Base-by-base conservation (phyloP, 805 yeast genomes). In the Kazachstania kunashirensis region DNA sequence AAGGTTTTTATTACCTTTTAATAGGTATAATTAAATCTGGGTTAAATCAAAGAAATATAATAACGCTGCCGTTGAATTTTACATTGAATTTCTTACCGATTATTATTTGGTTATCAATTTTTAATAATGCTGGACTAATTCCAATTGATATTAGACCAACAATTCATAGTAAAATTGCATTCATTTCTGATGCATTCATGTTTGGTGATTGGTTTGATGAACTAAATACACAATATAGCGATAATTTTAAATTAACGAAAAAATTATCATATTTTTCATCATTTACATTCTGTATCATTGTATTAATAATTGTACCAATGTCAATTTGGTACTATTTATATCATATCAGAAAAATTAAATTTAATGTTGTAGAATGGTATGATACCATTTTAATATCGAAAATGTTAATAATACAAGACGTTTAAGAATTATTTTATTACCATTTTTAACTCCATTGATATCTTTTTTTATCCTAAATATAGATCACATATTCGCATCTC, bases 71-170 rank as follows among this genome's bases (percentile, higher is more conserved):
- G 1, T 36, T 70, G 27, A 70, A 67, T 43, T 76, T 76, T 41
- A 42, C 55, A 29, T 41, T 66, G 31, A 74, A 73, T 50, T 77
- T 77, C 52, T 52, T 65, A 2, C 76, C 75, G 0, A 68, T 77
- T 3, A 59, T 71, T 26, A 46, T 67, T 15, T 77, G 83, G 83
- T 56, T 77, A 29, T 38, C 55, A 27, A 67, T 74, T 16, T 77
- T 77, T 59, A 71, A 75, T 51, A 67, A 75, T 47, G 82, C 83
- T 1, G 75, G 75, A 2, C 27, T 62, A 2, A 73, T 74, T 27
- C 83, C 85, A 7, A 65, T 60, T 19, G 57, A 57, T 5, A 62
- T 68, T 44, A 61, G 84, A 41, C 84, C 84, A 0, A 39, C 48
- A 9, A 73, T 75, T 42, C 67, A 68, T 48, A 73, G 72, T 31